A percentile compares a stretch with the other conserved stretches of the same genome.
phyloP scores from a whole-genome alignment of 176 grass and related monocot species.

The Triticum turgidum region DNA sequence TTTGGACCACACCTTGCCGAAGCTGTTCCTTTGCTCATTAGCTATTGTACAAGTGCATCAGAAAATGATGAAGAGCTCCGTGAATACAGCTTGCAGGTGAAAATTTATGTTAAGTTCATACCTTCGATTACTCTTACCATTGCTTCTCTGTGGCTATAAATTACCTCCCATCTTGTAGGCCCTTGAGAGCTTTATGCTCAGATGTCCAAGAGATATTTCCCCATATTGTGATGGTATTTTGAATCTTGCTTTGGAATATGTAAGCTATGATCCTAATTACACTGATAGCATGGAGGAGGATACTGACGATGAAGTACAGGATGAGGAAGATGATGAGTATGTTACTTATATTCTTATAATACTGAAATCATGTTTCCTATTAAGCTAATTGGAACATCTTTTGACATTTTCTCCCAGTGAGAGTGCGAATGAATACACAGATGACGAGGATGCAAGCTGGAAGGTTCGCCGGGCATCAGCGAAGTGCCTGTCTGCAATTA shows the following conservation, averaged over 20 bases:
- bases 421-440: slow-evolving; percentile 96
- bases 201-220: slow-evolving; percentile 96
- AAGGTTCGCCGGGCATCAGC: slow-evolving; percentile 95
- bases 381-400: not conserved
- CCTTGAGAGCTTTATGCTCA: slow-evolving; percentile 94
- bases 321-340: slow-evolving; percentile 98
- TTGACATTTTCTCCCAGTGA: slow-evolving; percentile 55
- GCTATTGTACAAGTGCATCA: slow-evolving; percentile 87
- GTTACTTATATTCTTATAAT: slow-evolving; percentile 28
- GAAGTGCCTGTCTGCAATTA: slow-evolving; percentile 92
- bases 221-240: slow-evolving; percentile 77
- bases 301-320: slow-evolving; percentile 79
- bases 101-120: not conserved
- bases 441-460: slow-evolving; percentile 99
- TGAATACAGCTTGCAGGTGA: slow-evolving; percentile 97
- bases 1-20: slow-evolving; percentile 94
- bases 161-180: slow-evolving; percentile 50
- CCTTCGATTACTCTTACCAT: slow-evolving; percentile 11
- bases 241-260: slow-evolving; percentile 88
- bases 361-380: slow-evolving; percentile 17
- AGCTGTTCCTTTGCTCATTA: slow-evolving; percentile 89
- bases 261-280: slow-evolving; percentile 99
- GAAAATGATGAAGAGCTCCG: slow-evolving; percentile 97
- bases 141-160: slow-evolving; percentile 10
- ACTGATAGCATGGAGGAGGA: slow-evolving; percentile 98